These are phyloP conservation scores for Fusarium beomiforme DNA, from an alignment of 2,329 filamentous ascomycete species.

Conservation along the genomic window DNA sequence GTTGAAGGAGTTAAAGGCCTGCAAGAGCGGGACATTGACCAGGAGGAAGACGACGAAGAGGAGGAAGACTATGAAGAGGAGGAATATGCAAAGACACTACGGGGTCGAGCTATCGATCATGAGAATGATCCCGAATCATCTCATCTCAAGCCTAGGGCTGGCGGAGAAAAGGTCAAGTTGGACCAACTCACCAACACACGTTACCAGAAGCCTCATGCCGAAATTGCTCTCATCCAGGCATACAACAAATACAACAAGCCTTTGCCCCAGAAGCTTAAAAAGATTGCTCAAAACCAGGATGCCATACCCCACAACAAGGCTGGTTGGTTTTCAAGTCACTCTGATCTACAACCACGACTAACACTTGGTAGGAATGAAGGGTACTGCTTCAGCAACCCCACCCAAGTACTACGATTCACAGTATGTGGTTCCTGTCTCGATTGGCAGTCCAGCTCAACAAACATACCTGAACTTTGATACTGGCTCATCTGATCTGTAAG, in stretches of 20 bases:
- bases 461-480: conserved; percentile 78
- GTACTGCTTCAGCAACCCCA: conserved; percentile 39
- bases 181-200: conserved; percentile 48
- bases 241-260: conserved; percentile 51
- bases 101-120: conserved; percentile 1
- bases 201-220: conserved; percentile 48
- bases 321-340: conserved; percentile 2
- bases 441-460: conserved; percentile 67
- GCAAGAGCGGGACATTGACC: background rate
- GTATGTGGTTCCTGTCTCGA: conserved; percentile 69
- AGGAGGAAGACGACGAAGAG: conserved; percentile 1
- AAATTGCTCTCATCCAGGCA: conserved; percentile 44
- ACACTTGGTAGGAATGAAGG: conserved; percentile 24
- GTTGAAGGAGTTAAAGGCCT: background rate
- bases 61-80: background rate
- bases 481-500: conserved; percentile 60
- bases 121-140: conserved; percentile 1
- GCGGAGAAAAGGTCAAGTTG: conserved; percentile 43
- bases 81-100: background rate
- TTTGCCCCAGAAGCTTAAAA: conserved; percentile 42
- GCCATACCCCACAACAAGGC: conserved; percentile 40
- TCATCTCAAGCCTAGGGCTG: conserved; percentile 8
- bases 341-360: background rate
- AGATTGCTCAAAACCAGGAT: conserved; percentile 32
- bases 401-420: conserved; percentile 59